Base-by-base conservation (phyloP, 2,329 filamentous ascomycete genomes). In the Trichoderma guizhouense region DNA sequence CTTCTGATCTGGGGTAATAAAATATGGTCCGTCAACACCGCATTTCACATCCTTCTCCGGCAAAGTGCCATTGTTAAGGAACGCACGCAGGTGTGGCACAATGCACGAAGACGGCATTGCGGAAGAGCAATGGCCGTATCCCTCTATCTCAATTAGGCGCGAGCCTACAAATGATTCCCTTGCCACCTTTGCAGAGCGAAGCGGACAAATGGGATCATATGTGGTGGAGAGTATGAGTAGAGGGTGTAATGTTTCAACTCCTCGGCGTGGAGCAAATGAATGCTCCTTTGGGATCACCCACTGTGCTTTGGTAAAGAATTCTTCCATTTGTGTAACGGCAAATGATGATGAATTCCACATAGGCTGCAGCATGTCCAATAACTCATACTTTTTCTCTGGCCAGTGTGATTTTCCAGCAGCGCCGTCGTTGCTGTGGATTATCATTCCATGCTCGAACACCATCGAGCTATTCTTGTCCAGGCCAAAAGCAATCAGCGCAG, bases 151-250 rank as follows among this genome's bases (percentile, higher is more conserved):
- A 26, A 57, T 57, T 18, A 85, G 76, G 3, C 78, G 77, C 5
- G 83, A 82, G 2, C 77, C 81, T 15, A 77, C 76, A 70, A 83
- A 84, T 0, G 79, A 78, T 2, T 75, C 74, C 3, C 78, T 77
- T 0, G 84, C 83, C 0, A 57, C 28, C 12, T 57, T 28, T 18
- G 26, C 26, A 3, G 83, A 84, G 0, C 79, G 72, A 1, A 84
- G 73, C 1, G 83, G 80, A 26, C 88, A 90, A 1, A 91, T 86
- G 0, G 89, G 89, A 4, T 82, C 79, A 32, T 79, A 78, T 0
- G 76, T 77, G 0, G 76, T 81, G 0, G 78, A 79, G 7, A 82
- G 69, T 1, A 82, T 74, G 0, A 82, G 75, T 0, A 82, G 60
- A 18, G 80, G 80, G 24, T 80, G 73, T 0, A 74, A 75, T 1